Evolutionary conservation across 352 stramenopile species (phyloP), one percentile per base, ranked within the genome.

Genomic region (Pythium dissimile): DNA sequence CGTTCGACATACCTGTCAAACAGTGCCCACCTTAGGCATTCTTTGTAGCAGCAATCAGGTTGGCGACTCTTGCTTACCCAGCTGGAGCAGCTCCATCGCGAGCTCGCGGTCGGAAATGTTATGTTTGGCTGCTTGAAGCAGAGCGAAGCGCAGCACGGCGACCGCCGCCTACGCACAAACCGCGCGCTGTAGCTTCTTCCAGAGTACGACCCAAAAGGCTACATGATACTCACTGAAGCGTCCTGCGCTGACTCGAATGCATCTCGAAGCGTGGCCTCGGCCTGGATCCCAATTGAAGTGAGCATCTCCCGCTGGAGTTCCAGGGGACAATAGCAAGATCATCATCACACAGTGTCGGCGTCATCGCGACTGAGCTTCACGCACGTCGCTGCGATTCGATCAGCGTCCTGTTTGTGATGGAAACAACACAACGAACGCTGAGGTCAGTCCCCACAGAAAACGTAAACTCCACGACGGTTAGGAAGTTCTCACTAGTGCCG

Each of bases 81-180:
- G 30, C 54, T 87, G 77, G 18, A 76, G 65, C 37, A 87, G 59
- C 54, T 87, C 77, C 18, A 75, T 41, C 4, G 59, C 43, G 10
- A 87, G 59, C 20, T 87, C 77, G 20, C 24, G 30, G 23, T 59
- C 41, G 1, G 62, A 54, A 1, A 62, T 28, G 28, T 85, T 65
- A 51, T 81, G 82, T 42, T 82, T 87, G 42, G 72, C 69, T 18
- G 70, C 59, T 20, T 84, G 71, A 21, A 43, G 70, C 27, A 85
- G 52, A 28, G 85, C 63, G 53, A 87, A 87, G 2, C 62, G 76
- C 10, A 86, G 59, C 64, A 64, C 62, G 44, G 68, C 62, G 18
- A 67, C 42, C 11, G 49, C 56, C 39, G 68, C 66, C 72, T 78
- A 23, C 13, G 37, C n/a, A n/a, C n/a, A n/a, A n/a, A n/a, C n/a